A percentile compares a stretch with the other conserved stretches of the same genome.
Conservation (phyloP, 2,329 filamentous ascomycete species). For the Calonectria hawksworthii region DNA sequence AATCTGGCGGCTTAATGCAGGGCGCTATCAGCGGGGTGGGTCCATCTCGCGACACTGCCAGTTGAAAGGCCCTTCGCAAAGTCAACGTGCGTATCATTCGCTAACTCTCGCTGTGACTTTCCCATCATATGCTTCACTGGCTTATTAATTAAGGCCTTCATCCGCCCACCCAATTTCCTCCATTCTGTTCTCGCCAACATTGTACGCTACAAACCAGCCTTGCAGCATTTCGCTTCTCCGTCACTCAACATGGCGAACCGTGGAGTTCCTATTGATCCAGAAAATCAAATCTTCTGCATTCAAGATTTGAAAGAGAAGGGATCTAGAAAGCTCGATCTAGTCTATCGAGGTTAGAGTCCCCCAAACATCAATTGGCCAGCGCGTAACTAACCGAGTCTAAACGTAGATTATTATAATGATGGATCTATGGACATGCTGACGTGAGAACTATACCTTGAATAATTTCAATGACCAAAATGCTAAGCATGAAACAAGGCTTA, state of each 20-base stretch:
- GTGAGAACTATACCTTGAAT: not conserved
- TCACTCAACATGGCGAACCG: slow-evolving; percentile 16
- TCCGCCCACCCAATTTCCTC: not conserved
- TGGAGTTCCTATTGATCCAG: slow-evolving; percentile 4
- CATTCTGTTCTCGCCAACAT: not conserved
- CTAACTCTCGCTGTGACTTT: not conserved
- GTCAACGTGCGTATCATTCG: not conserved
- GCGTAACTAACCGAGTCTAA: not conserved
- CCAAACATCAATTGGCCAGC: not conserved
- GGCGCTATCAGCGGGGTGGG: not conserved
- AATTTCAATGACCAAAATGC: not conserved
- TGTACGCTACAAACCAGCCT: not conserved
- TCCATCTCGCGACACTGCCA: not conserved
- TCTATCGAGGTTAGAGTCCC: slow-evolving; percentile 8
- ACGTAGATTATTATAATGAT: slow-evolving; percentile 1
- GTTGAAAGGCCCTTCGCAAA: not conserved
- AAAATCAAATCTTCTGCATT: slow-evolving; percentile 20
- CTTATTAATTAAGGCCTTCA: not conserved
- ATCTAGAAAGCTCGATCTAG: slow-evolving; percentile 2
- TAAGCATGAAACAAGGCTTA: slow-evolving; percentile 41
- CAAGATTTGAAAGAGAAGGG: slow-evolving; percentile 19
- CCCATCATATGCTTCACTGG: not conserved
- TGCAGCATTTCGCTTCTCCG: not conserved
- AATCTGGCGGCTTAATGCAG: not conserved
- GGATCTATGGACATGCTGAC: slow-evolving; percentile 9